Conservation (phyloP, 176 grass and related monocot genomes). For the Pharus latifolius region DNA sequence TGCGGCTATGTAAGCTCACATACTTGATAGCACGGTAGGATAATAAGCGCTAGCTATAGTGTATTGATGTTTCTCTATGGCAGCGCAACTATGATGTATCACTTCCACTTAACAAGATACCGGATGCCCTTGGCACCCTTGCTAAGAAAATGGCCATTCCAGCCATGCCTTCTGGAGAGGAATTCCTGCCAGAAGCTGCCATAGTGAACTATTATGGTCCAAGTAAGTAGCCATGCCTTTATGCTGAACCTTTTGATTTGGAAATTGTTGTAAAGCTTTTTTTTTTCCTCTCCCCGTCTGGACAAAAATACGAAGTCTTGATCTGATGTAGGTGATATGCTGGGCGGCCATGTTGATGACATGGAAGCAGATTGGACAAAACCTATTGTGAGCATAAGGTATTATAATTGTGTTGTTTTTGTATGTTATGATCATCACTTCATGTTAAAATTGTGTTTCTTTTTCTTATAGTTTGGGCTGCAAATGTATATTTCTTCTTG, state of each 20-base stretch:
- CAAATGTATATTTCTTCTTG: slow-evolving; percentile 88
- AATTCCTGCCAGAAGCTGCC: slow-evolving; percentile 70
- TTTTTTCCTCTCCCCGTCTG: background rate
- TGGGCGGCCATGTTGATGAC: slow-evolving; percentile 92
- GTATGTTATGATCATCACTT: background rate
- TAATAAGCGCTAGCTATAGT: background rate
- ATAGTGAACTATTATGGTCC: slow-evolving; percentile 95
- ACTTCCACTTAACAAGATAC: slow-evolving; percentile 73
- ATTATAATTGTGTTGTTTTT: background rate
- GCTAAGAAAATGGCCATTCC: slow-evolving; percentile 67
- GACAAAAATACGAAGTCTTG: slow-evolving; percentile 4
- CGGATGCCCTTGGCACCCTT: slow-evolving; percentile 48
- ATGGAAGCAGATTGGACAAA: slow-evolving; percentile 95
- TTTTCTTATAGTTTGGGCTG: slow-evolving; percentile 50
- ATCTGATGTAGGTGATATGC: slow-evolving; percentile 65
- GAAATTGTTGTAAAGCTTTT: background rate
- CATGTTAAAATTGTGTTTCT: background rate
- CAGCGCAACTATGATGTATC: slow-evolving; percentile 86
- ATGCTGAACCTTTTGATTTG: background rate
- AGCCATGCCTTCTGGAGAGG: slow-evolving; percentile 55
- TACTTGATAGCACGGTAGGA: background rate
- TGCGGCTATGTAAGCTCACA: background rate
- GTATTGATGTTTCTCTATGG: slow-evolving; percentile 6
- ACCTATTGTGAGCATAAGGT: slow-evolving; percentile 95
- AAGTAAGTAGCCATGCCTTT: slow-evolving; percentile 34